A percentile compares a stretch with the other conserved stretches of the same genome.
Conservation (phyloP, 371 early-diverging fungal species). For the Coelomomyces lativittatus region DNA sequence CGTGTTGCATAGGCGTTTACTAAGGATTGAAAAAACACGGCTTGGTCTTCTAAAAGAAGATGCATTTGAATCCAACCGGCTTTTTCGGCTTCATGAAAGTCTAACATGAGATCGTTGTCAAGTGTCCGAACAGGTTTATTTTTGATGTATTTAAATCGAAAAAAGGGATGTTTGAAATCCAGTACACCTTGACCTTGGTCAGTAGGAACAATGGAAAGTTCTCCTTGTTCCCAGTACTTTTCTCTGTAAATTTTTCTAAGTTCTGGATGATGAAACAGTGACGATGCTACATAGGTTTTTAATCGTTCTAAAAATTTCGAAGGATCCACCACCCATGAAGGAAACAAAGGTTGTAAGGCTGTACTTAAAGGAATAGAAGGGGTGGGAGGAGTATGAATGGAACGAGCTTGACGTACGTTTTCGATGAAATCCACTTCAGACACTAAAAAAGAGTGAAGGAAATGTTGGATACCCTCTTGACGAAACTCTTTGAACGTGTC, state of each 20-base stretch:
- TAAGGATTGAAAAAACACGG: constrained; percentile 19
- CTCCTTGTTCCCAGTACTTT: constrained; percentile 48
- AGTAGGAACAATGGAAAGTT: constrained; percentile 50
- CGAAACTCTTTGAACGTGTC: neutral
- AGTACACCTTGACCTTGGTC: constrained; percentile 57
- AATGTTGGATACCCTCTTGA: neutral
- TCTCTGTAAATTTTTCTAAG: constrained; percentile 61
- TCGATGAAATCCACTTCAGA: neutral
- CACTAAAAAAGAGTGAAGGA: neutral
- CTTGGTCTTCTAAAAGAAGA: constrained; percentile 45
- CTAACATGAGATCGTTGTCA: constrained; percentile 52
- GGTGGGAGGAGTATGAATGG: neutral
- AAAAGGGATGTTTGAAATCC: constrained; percentile 57
- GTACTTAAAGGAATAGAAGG: neutral
- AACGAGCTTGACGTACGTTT: neutral
- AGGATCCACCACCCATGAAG: neutral
- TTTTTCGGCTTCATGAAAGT: constrained; percentile 53
- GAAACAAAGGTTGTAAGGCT: no score
- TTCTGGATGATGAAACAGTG: constrained; percentile 35
- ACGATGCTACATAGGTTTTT: constrained; percentile 7
- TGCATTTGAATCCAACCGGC: constrained; percentile 51
- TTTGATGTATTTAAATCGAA: constrained; percentile 66
- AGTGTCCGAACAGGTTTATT: constrained; percentile 58
- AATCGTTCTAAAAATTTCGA: neutral
- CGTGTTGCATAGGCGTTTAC: constrained; percentile 5